Base-by-base conservation (phyloP, 1,284 basidiomycete species). In the Microbotryomycetes sp. region DNA sequence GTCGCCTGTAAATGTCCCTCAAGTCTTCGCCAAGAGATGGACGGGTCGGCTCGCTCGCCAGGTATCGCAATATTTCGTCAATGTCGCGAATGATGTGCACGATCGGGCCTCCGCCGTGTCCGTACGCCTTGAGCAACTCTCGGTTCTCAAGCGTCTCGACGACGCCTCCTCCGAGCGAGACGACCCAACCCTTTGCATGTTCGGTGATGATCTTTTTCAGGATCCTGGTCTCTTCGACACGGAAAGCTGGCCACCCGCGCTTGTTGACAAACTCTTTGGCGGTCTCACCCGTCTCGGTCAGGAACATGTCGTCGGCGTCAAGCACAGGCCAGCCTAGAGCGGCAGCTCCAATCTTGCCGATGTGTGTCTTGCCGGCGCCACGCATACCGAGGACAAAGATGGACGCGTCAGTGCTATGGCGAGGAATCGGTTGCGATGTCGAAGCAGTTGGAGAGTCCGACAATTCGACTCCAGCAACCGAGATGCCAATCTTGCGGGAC, bases 151-250 rank as follows among this genome's bases (percentile, higher is more conserved):
- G 81, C 0, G 85, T 89, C 77, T 98, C 96, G 48, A 97, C 89
- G 56, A 98, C 85, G 0, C 94, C 93, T 4, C 96, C 96, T 13
- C 96, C 94, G n/a, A 97, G 84, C 62, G 88, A 90, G 72, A 96
- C 83, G 56, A 96, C 81, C 73, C 89, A 83, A 3, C 83, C 83
- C 24, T 81, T 73, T 2, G 70, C 65, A 29, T 73, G 58, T 52
- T 68, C 67, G 29, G 61, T 56, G 53, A 78, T 61, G 28, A 78
- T 68, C 57, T 76, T 73, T 58, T 73, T 66, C 18, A 78, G 66
- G 41, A 76, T 68, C 47, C 71, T 71, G 13, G 74, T 68, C 69
- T 78, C 77, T 60, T 70, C 72, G 28, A 57, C 75, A 26, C 89
- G 84, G 81, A 92, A 92, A 4, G 82, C 83, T 0, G 82, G 77